Evolutionary conservation across 805 yeast genomes (phyloP), one percentile per base, ranked within the genome.

Genomic region (Saccharomycopsis schoenii): DNA sequence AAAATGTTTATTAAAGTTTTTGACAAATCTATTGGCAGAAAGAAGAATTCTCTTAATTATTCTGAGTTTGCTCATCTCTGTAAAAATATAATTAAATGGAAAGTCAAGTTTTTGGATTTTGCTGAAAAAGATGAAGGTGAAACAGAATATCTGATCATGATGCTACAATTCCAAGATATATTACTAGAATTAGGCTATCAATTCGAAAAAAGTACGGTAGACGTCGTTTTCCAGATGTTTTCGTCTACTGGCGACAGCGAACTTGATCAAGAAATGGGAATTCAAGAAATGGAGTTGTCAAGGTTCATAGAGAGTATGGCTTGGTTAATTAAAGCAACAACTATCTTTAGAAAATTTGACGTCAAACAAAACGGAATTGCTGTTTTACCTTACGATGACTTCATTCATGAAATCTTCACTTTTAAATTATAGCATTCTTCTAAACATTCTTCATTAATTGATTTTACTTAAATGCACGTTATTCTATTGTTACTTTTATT

Each of bases 301-400:
- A 78, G 83, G 70, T 89, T 89, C 72, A 89, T 89, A 34, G 96
- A 89, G 70, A 79, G 88, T 58, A 77, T 89, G 66, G 85, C 88
- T n/a, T 86, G 89, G 79, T 76, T 89, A 66, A 80, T 88, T 69
- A 81, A 88, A 64, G 78, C 88, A 64, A 88, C 96, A 0, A 90
- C 86, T 68, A 77, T 85, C 15, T 89, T 89, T 75, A 86, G 88
- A 67, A 84, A 83, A 68, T 88, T 80, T 70, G 96, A 89, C 70
- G 74, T 78, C n/a, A 89, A 87, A 64, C 79, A 86, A 55, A 85
- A 86, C 58, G 96, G 96, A 1, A 78, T 83, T 52, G 89, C 88
- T 2, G 79, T 84, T 0, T 81, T 85, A 9, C 81, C 81, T 25
- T 85, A 83, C 68, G 84, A 83, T 69, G 87, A 84, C 68, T 85